A percentile compares a stretch with the other conserved stretches of the same genome.
Conservation (phyloP, 1,139 yeast genomes). For the Geotrichum australiense region DNA sequence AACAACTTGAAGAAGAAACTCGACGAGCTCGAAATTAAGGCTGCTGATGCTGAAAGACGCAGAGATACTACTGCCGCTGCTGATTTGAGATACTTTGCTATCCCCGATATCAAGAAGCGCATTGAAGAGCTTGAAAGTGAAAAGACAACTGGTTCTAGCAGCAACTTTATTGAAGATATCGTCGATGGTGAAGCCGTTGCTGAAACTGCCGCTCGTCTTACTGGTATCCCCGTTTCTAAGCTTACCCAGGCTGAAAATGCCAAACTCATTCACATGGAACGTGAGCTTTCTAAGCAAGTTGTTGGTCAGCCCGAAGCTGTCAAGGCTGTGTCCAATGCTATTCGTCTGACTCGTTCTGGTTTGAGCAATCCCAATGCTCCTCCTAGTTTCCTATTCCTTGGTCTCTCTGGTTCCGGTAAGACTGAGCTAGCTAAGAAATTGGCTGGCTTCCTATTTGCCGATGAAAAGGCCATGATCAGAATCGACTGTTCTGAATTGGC, state of each 20-base stretch:
- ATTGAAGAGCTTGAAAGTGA: constrained; percentile 71
- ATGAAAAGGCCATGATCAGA: constrained; percentile 93
- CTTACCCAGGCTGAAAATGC: constrained; percentile 92
- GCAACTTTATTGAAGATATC: constrained; percentile 63
- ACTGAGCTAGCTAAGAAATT: constrained; percentile 95
- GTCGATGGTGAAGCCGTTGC: constrained; percentile 92
- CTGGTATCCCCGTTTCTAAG: constrained; percentile 98
- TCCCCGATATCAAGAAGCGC: constrained; percentile 79
- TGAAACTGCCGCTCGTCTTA: constrained; percentile 93
- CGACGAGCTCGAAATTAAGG: constrained; percentile 88
- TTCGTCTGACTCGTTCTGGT: constrained; percentile 91
- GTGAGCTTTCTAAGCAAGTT: constrained; percentile 68
- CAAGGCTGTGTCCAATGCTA: constrained; percentile 91
- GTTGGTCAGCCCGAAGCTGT: constrained; percentile 97
- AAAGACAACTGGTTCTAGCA: constrained; percentile 51
- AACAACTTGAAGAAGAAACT: constrained; percentile 82
- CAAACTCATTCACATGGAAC: constrained; percentile 91
- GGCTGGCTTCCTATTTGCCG: constrained; percentile 92
- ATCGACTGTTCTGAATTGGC: constrained; percentile 95
- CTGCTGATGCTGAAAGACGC: constrained; percentile 94
- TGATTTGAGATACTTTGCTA: constrained; percentile 90
- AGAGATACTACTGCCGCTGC: constrained; percentile 93
- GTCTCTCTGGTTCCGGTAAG: constrained; percentile 96
- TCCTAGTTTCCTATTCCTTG: constrained; percentile 89
- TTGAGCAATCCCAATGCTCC: constrained; percentile 94